Base-by-base conservation (phyloP, 768 basidiomycete species). In the Naganishia randhawae region DNA sequence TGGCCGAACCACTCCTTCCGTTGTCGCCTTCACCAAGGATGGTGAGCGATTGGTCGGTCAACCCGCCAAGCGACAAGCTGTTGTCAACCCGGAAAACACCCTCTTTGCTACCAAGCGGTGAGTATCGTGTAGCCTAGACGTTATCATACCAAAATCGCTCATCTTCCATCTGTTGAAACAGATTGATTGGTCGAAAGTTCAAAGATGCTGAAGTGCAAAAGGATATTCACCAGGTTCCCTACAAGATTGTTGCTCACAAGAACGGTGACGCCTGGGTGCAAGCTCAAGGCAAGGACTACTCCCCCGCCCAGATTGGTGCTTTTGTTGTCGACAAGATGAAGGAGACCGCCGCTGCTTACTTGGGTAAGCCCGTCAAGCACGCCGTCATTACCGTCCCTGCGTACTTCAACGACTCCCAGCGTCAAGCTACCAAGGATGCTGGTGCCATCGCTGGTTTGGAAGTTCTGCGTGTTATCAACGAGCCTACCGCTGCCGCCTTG, bases 341-440 rank as follows among this genome's bases (percentile, higher is more conserved):
- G 79, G 91, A 94, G 78, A 99, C 95, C 22, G 94, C 93, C 1
- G 90, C 95, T 77, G 88, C 92, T 68, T 96, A 85, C 81, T 82
- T 97, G 50, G 92, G 92, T 82, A 94, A 94, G 83, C 88, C 87
- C 73, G 86, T 97, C 83, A 94, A 89, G 89, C 94, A 84, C 83
- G 93, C 87, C 57, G 94, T 98, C 74, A 84, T 98, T 75, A 97
- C 94, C 16, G 95, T 97, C 33, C 96, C 95, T 0, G 94, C 95
- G 0, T 97, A 97, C 83, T 99, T 98, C 86, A 99, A 99, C 80
- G 96, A 99, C 78, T 94, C 96, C 22, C 96, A 99, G 81, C 89
- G 96, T 69, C 95, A 98, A 83, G 96, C 96, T 4, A 99, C 96
- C 50, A 96, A 97, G 83, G 88, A 97, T 70, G 93, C 96, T 63